A percentile compares a stretch with the other conserved stretches of the same genome.
Conservation (phyloP, 2,329 filamentous ascomycete genomes). For the Alternaria sp. region DNA sequence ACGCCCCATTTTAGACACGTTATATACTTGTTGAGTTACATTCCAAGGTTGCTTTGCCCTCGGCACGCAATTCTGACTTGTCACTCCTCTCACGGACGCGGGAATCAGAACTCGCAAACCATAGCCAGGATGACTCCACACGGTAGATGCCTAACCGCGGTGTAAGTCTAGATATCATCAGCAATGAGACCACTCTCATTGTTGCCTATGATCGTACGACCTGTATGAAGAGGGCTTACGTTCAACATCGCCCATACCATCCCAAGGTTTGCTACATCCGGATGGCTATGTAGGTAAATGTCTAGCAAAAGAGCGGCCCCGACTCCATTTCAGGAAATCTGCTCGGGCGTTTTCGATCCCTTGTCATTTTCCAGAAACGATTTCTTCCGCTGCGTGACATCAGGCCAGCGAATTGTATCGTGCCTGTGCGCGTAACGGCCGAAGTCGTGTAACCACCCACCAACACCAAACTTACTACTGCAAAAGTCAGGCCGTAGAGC, state of each 20-base stretch:
- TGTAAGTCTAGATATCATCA: not conserved
- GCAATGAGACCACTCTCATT: not conserved
- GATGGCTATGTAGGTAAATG: too few relatives aligned
- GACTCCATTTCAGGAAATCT: not conserved
- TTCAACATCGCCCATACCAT: not conserved
- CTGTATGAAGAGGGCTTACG: not conserved
- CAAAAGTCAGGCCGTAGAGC: not conserved
- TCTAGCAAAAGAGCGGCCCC: not conserved
- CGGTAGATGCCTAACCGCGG: not conserved
- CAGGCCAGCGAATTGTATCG: not conserved
- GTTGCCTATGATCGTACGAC: not conserved
- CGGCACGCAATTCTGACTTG: not conserved
- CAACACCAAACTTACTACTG: not conserved
- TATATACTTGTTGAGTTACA: not conserved
- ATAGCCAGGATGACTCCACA: not conserved
- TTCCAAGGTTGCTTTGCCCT: not conserved
- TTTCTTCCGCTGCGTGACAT: not conserved
- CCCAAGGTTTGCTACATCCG: not conserved
- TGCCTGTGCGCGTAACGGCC: not conserved
- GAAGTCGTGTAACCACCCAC: not conserved
- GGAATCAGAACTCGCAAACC: not conserved
- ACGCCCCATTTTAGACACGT: not conserved
- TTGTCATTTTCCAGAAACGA: not conserved
- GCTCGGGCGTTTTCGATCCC: not conserved
- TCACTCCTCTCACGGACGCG: not conserved